Percentiles rank a stretch among this genome's conserved stretches.
Evolutionary conservation across 352 stramenopile species (phyloP).

Genomic region (Globisporangium emineosum): DNA sequence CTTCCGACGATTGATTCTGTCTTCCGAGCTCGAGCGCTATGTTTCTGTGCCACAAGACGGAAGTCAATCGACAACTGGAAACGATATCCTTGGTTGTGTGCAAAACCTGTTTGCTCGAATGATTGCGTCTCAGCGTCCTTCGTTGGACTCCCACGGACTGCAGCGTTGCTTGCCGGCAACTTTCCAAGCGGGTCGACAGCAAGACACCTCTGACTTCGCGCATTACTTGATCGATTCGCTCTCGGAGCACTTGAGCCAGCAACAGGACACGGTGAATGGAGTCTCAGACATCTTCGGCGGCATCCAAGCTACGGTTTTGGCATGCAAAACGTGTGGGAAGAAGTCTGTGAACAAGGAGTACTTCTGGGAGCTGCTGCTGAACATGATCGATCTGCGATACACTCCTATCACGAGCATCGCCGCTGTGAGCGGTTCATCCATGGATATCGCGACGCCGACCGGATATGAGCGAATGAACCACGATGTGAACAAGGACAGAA

Average conservation of each 20-base stretch:
- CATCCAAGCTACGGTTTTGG: constrained; percentile 75
- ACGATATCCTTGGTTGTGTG: constrained; percentile 51
- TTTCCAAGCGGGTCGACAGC: constrained; percentile 80
- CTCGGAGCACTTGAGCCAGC: constrained; percentile 64
- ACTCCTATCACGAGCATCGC: constrained; percentile 82
- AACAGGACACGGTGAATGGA: constrained; percentile 50
- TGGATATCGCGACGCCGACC: constrained; percentile 59
- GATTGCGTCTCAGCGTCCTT: constrained; percentile 64
- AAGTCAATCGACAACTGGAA: constrained; percentile 21
- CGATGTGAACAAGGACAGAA: constrained; percentile 85
- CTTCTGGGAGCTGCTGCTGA: constrained; percentile 87
- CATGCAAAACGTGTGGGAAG: constrained; percentile 81
- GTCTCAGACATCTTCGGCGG: constrained; percentile 78
- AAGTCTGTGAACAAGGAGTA: constrained; percentile 83
- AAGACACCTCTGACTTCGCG: constrained; percentile 86
- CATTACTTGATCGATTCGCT: constrained; percentile 84
- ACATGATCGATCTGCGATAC: constrained; percentile 88
- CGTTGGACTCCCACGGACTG: constrained; percentile 59
- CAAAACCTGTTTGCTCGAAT: constrained; percentile 76
- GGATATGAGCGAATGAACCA: constrained; percentile 80
- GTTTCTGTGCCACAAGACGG: constrained; percentile 26
- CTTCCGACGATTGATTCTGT: constrained; percentile 75
- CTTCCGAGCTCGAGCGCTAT: constrained; percentile 44
- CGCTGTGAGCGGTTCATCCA: constrained; percentile 67
- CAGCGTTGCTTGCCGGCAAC: constrained; percentile 68